Conservation (phyloP, 805 yeast genomes). For the Saturnispora serradocipensis region DNA sequence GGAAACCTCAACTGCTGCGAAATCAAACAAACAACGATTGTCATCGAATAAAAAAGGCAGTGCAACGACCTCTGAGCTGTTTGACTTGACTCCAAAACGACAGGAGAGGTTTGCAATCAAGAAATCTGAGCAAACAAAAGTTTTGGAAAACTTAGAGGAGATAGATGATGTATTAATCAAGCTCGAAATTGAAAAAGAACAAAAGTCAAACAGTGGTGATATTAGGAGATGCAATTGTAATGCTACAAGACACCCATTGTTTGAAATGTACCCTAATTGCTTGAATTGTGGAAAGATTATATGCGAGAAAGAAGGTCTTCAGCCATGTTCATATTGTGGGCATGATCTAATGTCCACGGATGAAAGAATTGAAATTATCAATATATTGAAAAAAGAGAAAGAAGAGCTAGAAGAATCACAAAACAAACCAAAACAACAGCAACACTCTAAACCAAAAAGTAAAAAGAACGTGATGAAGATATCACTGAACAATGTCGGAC, state of each 20-base stretch:
- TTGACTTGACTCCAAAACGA: conserved; percentile 30
- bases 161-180: conserved; percentile 40
- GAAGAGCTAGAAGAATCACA: conserved; percentile 20
- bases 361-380: conserved; percentile 53
- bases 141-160: conserved; percentile 41
- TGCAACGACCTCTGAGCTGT: conserved; percentile 39
- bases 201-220: conserved; percentile 6
- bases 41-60: conserved; percentile 18
- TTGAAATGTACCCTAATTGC: conserved; percentile 89
- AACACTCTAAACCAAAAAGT: conserved; percentile 18
- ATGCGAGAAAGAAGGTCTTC: conserved; percentile 82
- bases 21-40: conserved; percentile 6
- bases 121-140: conserved; percentile 29
- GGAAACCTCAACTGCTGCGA: neutral
- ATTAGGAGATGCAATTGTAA: conserved; percentile 59
- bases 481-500: conserved; percentile 50
- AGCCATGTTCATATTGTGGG: conserved; percentile 83
- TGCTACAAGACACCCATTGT: conserved; percentile 81
- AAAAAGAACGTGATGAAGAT: conserved; percentile 41
- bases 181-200: conserved; percentile 29
- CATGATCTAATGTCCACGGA: conserved; percentile 48
- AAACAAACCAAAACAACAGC: conserved; percentile 8
- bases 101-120: conserved; percentile 15
- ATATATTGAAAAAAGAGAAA: conserved; percentile 46
- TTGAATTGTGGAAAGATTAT: conserved; percentile 89